Percentiles rank a stretch among this genome's conserved stretches.
phyloP scores from a whole-genome alignment of 2,329 filamentous ascomycete genomes.

The Cercospora nicotianae region DNA sequence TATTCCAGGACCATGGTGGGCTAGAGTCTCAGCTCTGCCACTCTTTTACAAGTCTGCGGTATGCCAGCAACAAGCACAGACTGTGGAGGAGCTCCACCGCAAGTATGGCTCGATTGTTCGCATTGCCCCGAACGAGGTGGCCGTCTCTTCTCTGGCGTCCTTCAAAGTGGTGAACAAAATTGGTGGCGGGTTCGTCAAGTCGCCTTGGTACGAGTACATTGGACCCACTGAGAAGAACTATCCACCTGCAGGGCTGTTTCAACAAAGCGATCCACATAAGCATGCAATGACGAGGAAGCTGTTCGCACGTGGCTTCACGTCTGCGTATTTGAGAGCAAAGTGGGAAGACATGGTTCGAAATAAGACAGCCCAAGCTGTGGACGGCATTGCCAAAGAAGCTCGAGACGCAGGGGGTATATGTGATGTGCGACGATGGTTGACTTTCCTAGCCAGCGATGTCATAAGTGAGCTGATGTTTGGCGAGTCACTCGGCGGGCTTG shows the following conservation, averaged over 20 bases:
- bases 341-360: constrained; percentile 41
- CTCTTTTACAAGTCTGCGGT: constrained; percentile 43
- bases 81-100: constrained; percentile 42
- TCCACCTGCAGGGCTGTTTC: constrained; percentile 3
- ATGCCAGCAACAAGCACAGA: constrained; percentile 26
- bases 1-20: constrained; percentile 34
- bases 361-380: constrained; percentile 37
- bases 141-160: constrained; percentile 22
- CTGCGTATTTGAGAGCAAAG: constrained; percentile 37
- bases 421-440: constrained; percentile 45
- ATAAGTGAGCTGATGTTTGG: constrained; percentile 43
- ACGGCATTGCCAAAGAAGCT: constrained; percentile 33
- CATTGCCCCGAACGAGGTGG: constrained; percentile 31
- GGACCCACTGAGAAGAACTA: constrained; percentile 11
- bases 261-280: constrained; percentile 13
- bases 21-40: constrained; percentile 27
- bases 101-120: constrained; percentile 35
- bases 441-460: constrained; percentile 44
- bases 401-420: constrained; percentile 27
- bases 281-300: constrained; percentile 41
- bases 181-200: constrained; percentile 32
- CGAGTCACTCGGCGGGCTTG: constrained; percentile 42
- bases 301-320: constrained; percentile 40
- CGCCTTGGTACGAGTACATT: constrained; percentile 30
- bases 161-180: constrained; percentile 36